Conservation (phyloP, 2,329 filamentous ascomycete genomes). For the Alternaria viburni region DNA sequence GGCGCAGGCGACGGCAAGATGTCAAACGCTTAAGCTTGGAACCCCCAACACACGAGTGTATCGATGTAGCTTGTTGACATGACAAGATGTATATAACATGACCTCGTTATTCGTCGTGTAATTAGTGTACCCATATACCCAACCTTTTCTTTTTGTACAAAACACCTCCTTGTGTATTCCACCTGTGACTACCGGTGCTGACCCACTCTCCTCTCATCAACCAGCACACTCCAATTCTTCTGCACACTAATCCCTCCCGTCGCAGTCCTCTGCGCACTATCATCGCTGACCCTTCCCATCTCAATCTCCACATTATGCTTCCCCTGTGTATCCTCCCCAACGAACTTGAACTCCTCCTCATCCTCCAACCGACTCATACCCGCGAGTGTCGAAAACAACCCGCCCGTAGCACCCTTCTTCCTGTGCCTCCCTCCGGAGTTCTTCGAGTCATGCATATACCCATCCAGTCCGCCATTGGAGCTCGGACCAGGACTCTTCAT, state of each 20-base stretch:
- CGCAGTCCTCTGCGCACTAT: constrained; percentile 4
- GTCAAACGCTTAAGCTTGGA: neutral
- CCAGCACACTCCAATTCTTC: constrained; percentile 14
- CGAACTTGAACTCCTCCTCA: constrained; percentile 25
- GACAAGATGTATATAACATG: neutral
- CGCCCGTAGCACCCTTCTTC: constrained; percentile 29
- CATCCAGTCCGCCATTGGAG: neutral
- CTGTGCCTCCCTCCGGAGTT: constrained; percentile 8
- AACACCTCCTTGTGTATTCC: neutral
- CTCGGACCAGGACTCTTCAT: constrained; percentile 14
- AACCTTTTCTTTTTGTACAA: neutral
- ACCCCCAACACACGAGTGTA: neutral
- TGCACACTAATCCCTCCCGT: constrained; percentile 7
- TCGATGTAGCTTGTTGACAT: neutral
- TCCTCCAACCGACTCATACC: constrained; percentile 20
- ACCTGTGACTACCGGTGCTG: neutral
- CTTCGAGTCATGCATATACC: neutral
- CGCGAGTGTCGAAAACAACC: constrained; percentile 29
- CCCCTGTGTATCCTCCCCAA: constrained; percentile 10
- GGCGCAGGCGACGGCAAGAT: neutral
- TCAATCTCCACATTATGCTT: constrained; percentile 17
- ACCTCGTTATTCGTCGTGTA: neutral
- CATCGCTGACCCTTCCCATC: constrained; percentile 10
- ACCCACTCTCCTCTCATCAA: constrained; percentile 6
- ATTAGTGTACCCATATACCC: neutral